phyloP scores from a whole-genome alignment of 2,329 filamentous ascomycete species.

The Amauroascus niger region DNA sequence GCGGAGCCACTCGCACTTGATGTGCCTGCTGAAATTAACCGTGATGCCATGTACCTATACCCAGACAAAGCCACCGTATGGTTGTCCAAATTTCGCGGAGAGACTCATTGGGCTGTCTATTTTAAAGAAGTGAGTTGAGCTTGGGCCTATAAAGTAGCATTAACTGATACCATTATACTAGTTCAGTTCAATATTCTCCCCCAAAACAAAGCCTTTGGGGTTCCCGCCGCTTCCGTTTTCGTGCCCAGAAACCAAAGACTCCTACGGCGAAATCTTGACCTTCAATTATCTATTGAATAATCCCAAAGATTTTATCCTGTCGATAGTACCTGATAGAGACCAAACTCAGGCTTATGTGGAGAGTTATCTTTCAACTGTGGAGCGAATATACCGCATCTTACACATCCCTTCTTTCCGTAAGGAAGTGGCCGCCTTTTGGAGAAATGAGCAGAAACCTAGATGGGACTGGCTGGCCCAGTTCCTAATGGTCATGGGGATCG shows the following conservation, averaged over 20 bases:
- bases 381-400: slow-evolving; percentile 47
- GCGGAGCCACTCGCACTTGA: background rate
- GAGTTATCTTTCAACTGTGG: slow-evolving; percentile 47
- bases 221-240: background rate
- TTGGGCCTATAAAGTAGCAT: background rate
- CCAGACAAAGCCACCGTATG: slow-evolving; percentile 9
- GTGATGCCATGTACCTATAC: slow-evolving; percentile 1
- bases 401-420: slow-evolving; percentile 48
- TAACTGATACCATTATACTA: slow-evolving; percentile 3
- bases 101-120: slow-evolving; percentile 12
- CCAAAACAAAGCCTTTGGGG: slow-evolving; percentile 8
- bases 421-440: slow-evolving; percentile 49
- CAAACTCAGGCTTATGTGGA: slow-evolving; percentile 42
- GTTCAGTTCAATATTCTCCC: slow-evolving; percentile 14
- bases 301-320: slow-evolving; percentile 14
- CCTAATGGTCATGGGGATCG: slow-evolving; percentile 17
- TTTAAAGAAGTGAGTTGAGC: slow-evolving; percentile 7
- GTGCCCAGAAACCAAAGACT: background rate
- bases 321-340: slow-evolving; percentile 9
- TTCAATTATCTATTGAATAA: background rate
- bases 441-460: slow-evolving; percentile 12
- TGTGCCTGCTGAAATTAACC: background rate
- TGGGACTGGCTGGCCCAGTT: slow-evolving; percentile 18
- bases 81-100: slow-evolving; percentile 12
- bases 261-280: slow-evolving; percentile 2